Conservation (phyloP, 129 eudicot genomes). For the sunflower (Helianthus annuus) region HanXRQr2.0-SUNRISE NC_035446.2:127199799-127200298, state of each 20-base stretch:
- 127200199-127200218: no score
- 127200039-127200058: neutral
- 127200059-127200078: neutral
- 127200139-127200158: no score
- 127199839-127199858: neutral
- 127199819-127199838: no score
- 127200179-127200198: no score
- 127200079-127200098: neutral
- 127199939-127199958: neutral
- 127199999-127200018: neutral
- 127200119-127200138: no score
- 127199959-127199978: neutral
- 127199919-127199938: neutral
- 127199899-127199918: conserved; percentile 1
- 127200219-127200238: no score
- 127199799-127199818: neutral
- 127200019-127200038: neutral
- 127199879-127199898: neutral
- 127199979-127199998: neutral
- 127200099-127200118: neutral
- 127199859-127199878: conserved; percentile 4
- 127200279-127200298: no score
- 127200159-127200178: no score
- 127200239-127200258: no score
- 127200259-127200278: no score